Base-by-base conservation (phyloP, 2,329 filamentous ascomycete genomes). In the Botryotinia globosa region DNA sequence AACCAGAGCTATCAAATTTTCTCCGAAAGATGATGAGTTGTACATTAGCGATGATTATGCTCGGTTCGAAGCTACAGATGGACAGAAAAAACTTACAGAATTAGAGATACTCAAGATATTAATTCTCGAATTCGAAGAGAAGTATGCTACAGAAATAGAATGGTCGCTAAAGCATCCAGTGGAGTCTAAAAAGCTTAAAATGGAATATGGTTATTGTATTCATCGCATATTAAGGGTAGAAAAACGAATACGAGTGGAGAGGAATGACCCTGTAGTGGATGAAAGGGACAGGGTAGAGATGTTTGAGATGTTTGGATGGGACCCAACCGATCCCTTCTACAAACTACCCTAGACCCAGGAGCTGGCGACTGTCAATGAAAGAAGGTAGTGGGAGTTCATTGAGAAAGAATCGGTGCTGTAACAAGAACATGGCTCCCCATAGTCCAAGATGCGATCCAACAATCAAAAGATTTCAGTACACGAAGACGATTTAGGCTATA, bases 201-300 rank as follows among this genome's bases (percentile, higher is more conserved):
- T 0, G 2, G 12, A 51, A n/a, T 51, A 1, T 7, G 1, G 25
- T 29, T 2, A 18, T 56, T 0, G 1, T 18, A 0, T 18, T 18
- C 0, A 8, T 56, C 6, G 9, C 12, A 32, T 4, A 0, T 4
- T 32, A 22, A 20, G 12, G 22, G 59, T 22, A 12, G 8, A 59
- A 14, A n/a, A 39, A 9, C 12, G 22, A 18, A 39, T 61, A 34
- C 12, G 34, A 18, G 14, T 8, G 12, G 22, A 61, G 16, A 62
- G 22, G 7, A 39, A 39, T n/a, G 14, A 37, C 34, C 32, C 12
- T 25, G 12, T 37, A 34, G 22, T 34, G 16, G 34, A 61, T 39
- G 20, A 61, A 61, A 25, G 32, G 12, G 34, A n/a, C 22, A 37
- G 10, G 22, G 5, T 61, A 37, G 5, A 61, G 34, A 16, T n/a